A percentile compares a stretch with the other conserved stretches of the same genome.
phyloP scores from a whole-genome alignment of 2,329 filamentous ascomycete species.

The Cladosporium sp. region DNA sequence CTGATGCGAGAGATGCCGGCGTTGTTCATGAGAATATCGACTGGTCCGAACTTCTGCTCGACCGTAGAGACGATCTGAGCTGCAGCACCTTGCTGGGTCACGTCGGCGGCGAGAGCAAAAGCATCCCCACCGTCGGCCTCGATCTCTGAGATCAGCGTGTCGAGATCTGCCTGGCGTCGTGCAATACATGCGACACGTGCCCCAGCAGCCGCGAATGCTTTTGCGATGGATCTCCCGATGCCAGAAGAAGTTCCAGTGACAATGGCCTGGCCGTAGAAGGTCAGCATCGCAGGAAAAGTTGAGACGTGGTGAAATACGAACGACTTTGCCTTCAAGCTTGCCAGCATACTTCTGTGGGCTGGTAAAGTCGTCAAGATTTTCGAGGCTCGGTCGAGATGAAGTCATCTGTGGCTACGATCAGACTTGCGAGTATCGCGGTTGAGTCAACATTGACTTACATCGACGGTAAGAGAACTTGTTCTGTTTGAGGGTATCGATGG shows the following conservation, averaged over 20 bases:
- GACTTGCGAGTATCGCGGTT: background rate
- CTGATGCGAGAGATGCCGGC: constrained; percentile 26
- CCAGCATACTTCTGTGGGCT: constrained; percentile 26
- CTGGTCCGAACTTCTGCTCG: constrained; percentile 25
- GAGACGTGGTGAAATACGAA: constrained; percentile 1
- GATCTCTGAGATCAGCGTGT: constrained; percentile 28
- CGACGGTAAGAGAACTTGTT: background rate
- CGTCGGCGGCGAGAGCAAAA: constrained; percentile 26
- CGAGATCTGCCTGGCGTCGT: constrained; percentile 28
- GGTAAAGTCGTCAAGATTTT: constrained; percentile 27
- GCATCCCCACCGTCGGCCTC: constrained; percentile 23
- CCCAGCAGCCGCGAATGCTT: constrained; percentile 28
- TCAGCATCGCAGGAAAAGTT: background rate
- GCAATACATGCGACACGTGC: constrained; percentile 29
- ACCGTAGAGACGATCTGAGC: constrained; percentile 25
- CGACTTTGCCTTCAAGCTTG: constrained; percentile 31
- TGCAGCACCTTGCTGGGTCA: constrained; percentile 23
- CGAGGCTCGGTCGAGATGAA: constrained; percentile 2
- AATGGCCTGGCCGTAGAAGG: constrained; percentile 22
- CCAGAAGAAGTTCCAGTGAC: constrained; percentile 34
- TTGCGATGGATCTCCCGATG: constrained; percentile 26
- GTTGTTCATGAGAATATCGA: constrained; percentile 28
- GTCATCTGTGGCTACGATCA: background rate
- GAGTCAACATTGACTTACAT: background rate
- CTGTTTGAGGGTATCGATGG: background rate